These are phyloP conservation scores for Bryopsis sp. DNA, from an alignment of 139 green algal genomes.

Conservation along the genomic window DNA sequence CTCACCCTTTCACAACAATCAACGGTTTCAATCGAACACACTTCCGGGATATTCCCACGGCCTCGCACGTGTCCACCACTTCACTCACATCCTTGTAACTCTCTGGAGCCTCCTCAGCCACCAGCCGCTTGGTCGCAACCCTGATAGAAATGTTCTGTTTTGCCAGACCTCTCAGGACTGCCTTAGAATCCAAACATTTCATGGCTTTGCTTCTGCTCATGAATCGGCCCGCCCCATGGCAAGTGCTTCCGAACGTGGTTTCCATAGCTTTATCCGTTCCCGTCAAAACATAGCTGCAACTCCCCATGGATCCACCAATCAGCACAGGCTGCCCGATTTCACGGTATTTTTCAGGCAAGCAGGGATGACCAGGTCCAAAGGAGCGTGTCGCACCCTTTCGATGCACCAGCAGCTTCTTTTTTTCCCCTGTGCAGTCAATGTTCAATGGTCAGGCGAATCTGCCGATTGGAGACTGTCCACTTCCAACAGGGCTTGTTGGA, in stretches of 20 bases:
- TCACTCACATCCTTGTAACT: slow-evolving; percentile 81
- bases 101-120: slow-evolving; percentile 84
- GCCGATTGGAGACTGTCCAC: too few relatives aligned
- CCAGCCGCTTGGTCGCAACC: slow-evolving; percentile 72
- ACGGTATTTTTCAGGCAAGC: slow-evolving; percentile 86
- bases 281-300: slow-evolving; percentile 82
- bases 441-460: too few relatives aligned
- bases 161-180: slow-evolving; percentile 73
- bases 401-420: slow-evolving; percentile 76
- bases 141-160: slow-evolving; percentile 41
- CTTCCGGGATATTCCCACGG: slow-evolving; percentile 72
- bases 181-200: slow-evolving; percentile 65
- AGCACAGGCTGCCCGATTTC: slow-evolving; percentile 79
- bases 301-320: slow-evolving; percentile 88
- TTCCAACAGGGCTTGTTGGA: too few relatives aligned
- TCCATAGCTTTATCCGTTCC: slow-evolving; percentile 72
- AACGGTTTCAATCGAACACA: slow-evolving; percentile 71
- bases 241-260: slow-evolving; percentile 76
- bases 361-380: slow-evolving; percentile 80
- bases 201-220: slow-evolving; percentile 57
- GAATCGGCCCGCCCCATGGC: slow-evolving; percentile 54
- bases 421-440: slow-evolving; percentile 28
- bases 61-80: slow-evolving; percentile 83
- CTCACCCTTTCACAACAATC: slow-evolving; percentile 83
- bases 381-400: slow-evolving; percentile 79